Percentiles rank a stretch among this genome's conserved stretches.
phyloP scores from a whole-genome alignment of 768 basidiomycete species.

The Trametes punicea region DNA sequence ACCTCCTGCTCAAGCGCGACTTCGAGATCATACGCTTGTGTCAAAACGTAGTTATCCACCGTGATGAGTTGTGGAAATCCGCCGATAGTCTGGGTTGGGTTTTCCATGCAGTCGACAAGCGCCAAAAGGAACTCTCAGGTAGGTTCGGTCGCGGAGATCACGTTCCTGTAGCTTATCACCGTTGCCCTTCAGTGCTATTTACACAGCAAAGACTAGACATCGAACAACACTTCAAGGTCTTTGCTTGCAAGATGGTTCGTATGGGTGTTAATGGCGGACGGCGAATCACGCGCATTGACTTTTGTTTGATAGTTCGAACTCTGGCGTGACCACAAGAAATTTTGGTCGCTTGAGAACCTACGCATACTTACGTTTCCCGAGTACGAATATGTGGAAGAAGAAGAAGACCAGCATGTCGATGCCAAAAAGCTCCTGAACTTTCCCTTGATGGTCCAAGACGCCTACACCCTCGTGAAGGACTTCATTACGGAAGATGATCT shows the following conservation, averaged over 20 bases:
- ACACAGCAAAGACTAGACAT: slow-evolving; percentile 25
- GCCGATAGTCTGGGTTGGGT: slow-evolving; percentile 18
- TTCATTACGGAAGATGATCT: slow-evolving; percentile 22
- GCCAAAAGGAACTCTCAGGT: slow-evolving; percentile 26
- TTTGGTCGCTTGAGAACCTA: slow-evolving; percentile 3
- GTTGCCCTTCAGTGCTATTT: slow-evolving; percentile 27
- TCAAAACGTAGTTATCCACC: slow-evolving; percentile 23
- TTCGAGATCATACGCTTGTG: slow-evolving; percentile 32
- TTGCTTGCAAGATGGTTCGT: slow-evolving; percentile 28
- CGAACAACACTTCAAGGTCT: slow-evolving; percentile 23
- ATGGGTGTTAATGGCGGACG: background rate
- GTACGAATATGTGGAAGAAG: slow-evolving; percentile 24
- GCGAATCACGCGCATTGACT: background rate
- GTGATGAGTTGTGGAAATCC: slow-evolving; percentile 26
- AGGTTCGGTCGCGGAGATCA: background rate
- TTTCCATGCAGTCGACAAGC: slow-evolving; percentile 11
- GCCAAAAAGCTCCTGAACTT: slow-evolving; percentile 25
- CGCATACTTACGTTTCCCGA: background rate
- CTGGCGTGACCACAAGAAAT: background rate
- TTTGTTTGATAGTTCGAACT: slow-evolving; percentile 1
- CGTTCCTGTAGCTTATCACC: too few relatives aligned
- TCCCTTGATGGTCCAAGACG: slow-evolving; percentile 9
- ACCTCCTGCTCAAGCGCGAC: slow-evolving; percentile 33
- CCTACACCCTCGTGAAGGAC: slow-evolving; percentile 13
- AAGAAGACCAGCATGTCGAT: slow-evolving; percentile 23